Evolutionary conservation across 768 basidiomycete genomes (phyloP).

Genomic region (Fomitopsis serialis): DNA sequence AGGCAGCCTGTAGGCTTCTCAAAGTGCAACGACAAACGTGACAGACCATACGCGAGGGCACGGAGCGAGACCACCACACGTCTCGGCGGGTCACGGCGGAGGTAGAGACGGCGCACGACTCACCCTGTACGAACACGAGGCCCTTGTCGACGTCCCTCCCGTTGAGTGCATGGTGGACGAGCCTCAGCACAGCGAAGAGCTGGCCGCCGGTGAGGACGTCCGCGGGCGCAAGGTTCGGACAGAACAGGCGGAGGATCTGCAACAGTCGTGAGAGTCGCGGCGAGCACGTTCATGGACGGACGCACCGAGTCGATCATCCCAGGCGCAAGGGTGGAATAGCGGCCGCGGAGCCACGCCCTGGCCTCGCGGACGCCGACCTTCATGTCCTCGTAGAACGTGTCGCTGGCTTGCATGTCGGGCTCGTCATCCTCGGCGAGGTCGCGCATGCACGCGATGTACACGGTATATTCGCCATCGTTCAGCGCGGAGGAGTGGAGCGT

Average conservation of each 20-base stretch:
- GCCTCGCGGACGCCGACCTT: conserved; percentile 58
- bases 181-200: conserved; percentile 70
- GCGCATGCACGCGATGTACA: conserved; percentile 57
- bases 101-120: conserved; percentile 13
- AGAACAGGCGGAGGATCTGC: conserved; percentile 65
- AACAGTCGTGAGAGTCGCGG: background rate
- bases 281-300: conserved; percentile 3
- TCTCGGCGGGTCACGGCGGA: background rate
- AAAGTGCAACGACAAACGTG: no score
- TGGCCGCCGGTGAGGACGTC: conserved; percentile 63
- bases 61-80: no score
- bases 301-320: conserved; percentile 55
- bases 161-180: conserved; percentile 53
- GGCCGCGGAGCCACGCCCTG: conserved; percentile 70
- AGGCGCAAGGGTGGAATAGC: conserved; percentile 51
- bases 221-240: conserved; percentile 43
- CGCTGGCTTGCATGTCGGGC: conserved; percentile 23
- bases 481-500: conserved; percentile 72
- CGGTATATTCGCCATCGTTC: conserved; percentile 62
- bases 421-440: conserved; percentile 27
- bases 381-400: conserved; percentile 50
- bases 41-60: no score
- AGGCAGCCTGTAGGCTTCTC: no score
- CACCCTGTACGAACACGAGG: conserved; percentile 76
- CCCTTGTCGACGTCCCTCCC: conserved; percentile 60